Percentiles rank a stretch among this genome's conserved stretches.
Evolutionary conservation across 805 yeast species (phyloP).

Genomic region (Vanderwaltozyma yarrowii): DNA sequence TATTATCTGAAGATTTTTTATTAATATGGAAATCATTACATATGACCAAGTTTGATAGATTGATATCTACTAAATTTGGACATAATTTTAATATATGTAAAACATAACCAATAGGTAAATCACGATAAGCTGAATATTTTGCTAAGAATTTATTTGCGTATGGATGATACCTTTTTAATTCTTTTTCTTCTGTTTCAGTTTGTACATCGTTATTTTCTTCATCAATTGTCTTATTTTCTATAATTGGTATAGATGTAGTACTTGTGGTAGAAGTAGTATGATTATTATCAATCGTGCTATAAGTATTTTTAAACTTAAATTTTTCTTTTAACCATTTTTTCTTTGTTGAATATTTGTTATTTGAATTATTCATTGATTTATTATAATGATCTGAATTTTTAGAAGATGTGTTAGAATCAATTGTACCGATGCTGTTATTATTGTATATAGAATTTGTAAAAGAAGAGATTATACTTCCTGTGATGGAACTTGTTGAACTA

Average conservation of each 20-base stretch:
- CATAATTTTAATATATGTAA: slow-evolving; percentile 62
- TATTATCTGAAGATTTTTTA: not conserved
- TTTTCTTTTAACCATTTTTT: slow-evolving; percentile 1
- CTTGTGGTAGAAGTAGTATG: no score
- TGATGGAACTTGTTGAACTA: slow-evolving; percentile 22
- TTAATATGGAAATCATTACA: slow-evolving; percentile 52
- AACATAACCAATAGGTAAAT: slow-evolving; percentile 68
- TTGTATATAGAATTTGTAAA: slow-evolving; percentile 10
- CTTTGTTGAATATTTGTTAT: not conserved
- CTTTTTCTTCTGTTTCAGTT: not conserved
- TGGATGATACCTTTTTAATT: slow-evolving; percentile 37
- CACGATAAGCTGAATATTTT: slow-evolving; percentile 58
- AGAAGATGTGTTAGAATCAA: no score
- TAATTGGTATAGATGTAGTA: no score
- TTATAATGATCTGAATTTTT: no score
- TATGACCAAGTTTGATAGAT: slow-evolving; percentile 52
- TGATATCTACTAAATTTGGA: slow-evolving; percentile 43
- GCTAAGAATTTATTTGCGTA: slow-evolving; percentile 47
- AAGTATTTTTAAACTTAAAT: not conserved
- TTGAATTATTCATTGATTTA: not conserved
- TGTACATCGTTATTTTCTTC: not conserved
- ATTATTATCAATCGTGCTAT: no score
- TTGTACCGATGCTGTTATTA: no score
- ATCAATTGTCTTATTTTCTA: not conserved
- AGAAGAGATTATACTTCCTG: slow-evolving; percentile 25